These are phyloP conservation scores for Arbutus unedo DNA, from an alignment of 148 eudicot species.

Conservation along the genomic window DNA sequence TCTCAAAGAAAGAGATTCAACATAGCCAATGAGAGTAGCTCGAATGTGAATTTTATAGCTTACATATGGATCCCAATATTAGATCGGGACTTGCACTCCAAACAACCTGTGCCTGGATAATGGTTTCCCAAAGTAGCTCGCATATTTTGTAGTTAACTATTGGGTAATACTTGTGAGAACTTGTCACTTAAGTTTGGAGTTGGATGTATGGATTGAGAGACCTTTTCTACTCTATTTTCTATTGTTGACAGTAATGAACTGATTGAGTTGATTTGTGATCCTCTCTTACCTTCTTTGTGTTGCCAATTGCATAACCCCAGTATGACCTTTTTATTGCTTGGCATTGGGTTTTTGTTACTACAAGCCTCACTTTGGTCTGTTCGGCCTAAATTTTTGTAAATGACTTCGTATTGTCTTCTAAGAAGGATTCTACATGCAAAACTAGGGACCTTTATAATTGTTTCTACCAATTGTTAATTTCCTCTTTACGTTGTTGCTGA, in stretches of 20 bases:
- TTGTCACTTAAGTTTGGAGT: background rate
- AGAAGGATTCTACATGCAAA: background rate
- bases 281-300: background rate
- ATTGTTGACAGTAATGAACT: background rate
- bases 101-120: background rate
- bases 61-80: background rate
- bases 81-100: background rate
- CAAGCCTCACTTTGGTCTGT: background rate
- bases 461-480: background rate
- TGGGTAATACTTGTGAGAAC: background rate
- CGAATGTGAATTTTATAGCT: background rate
- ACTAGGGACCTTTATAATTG: background rate
- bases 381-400: background rate
- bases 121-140: background rate
- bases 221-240: background rate
- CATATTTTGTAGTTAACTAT: background rate
- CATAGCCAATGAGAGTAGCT: background rate
- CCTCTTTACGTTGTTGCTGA: background rate
- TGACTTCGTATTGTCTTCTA: background rate
- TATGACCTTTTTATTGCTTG: background rate
- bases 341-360: background rate
- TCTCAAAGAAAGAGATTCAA: background rate
- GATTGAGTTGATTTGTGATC: background rate
- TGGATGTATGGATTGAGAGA: background rate
- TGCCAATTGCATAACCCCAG: background rate